Evolutionary conservation across 768 basidiomycete species (phyloP).

Genomic region (Hygrophoropsis aurantiaca): DNA sequence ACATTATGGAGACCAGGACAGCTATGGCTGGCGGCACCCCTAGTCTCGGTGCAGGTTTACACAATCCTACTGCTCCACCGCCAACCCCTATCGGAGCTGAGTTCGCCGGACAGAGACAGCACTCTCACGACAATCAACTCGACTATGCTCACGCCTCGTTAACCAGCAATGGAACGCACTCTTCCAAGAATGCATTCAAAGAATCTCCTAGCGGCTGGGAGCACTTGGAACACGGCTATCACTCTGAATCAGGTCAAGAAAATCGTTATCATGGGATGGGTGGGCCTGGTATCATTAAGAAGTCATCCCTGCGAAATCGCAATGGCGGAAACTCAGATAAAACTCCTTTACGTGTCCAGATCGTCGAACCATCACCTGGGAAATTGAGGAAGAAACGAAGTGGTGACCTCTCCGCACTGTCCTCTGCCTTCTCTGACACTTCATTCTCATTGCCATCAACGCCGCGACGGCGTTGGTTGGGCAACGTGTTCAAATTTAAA

Average conservation of each 20-base stretch:
- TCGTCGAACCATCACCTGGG: conserved; percentile 46
- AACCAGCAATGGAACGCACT: conserved; percentile 27
- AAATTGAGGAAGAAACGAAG: conserved; percentile 36
- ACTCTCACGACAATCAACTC: conserved; percentile 2
- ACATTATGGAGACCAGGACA: conserved; percentile 63
- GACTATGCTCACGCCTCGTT: neutral
- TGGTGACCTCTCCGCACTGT: conserved; percentile 19
- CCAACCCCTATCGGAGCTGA: conserved; percentile 16
- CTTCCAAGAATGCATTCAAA: conserved; percentile 5
- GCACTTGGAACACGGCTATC: conserved; percentile 5
- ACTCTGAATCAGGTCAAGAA: conserved; percentile 55
- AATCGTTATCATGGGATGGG: conserved; percentile 32
- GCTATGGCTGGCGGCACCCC: conserved; percentile 19
- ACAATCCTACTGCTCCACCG: conserved; percentile 4
- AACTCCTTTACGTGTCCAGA: conserved; percentile 42
- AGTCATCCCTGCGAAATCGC: conserved; percentile 43
- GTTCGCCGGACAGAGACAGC: conserved; percentile 17
- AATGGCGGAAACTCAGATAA: conserved; percentile 15
- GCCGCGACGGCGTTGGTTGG: conserved; percentile 74
- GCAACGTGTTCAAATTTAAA: conserved; percentile 85
- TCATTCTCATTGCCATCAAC: conserved; percentile 45
- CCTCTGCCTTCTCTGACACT: conserved; percentile 47
- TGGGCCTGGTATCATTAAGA: conserved; percentile 31
- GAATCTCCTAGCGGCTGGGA: conserved; percentile 3
- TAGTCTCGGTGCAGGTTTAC: conserved; percentile 3